A percentile compares a stretch with the other conserved stretches of the same genome.
Evolutionary conservation across 78 protist species (phyloP).

Genomic region (Dictyostelium intermedium): DNA sequence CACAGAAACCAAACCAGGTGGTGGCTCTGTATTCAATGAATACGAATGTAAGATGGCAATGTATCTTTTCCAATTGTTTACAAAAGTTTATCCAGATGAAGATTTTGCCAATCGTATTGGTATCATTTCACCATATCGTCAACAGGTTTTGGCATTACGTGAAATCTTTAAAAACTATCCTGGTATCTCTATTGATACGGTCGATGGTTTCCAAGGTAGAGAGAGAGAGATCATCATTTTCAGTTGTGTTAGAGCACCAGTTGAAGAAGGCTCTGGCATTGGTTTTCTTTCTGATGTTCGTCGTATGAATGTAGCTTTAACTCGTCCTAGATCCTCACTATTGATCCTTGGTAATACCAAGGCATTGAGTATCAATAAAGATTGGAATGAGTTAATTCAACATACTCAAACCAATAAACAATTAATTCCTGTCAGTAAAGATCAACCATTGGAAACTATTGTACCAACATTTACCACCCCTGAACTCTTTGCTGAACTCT

Average conservation of each 20-base stretch:
- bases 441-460: background rate
- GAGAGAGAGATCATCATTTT: constrained; percentile 90
- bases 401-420: constrained; percentile 6
- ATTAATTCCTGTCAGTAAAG: constrained; percentile 6
- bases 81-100: constrained; percentile 50
- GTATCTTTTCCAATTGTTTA: constrained; percentile 23
- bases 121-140: constrained; percentile 92
- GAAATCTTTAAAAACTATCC: constrained; percentile 53
- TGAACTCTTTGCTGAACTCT: background rate
- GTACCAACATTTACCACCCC: constrained; percentile 27
- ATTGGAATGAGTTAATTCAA: constrained; percentile 64
- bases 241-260: constrained; percentile 87
- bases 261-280: constrained; percentile 49
- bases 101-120: constrained; percentile 78
- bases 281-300: constrained; percentile 77
- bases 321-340: constrained; percentile 71
- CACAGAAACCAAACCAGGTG: constrained; percentile 48
- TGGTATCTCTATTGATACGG: constrained; percentile 78
- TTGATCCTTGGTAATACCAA: constrained; percentile 79
- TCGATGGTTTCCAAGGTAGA: constrained; percentile 93
- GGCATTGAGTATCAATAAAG: constrained; percentile 31
- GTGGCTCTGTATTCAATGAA: constrained; percentile 55
- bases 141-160: constrained; percentile 64
- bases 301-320: constrained; percentile 83
- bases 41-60: constrained; percentile 59